Base-by-base conservation (phyloP, 805 yeast genomes). In the Candida krabiensis region DNA sequence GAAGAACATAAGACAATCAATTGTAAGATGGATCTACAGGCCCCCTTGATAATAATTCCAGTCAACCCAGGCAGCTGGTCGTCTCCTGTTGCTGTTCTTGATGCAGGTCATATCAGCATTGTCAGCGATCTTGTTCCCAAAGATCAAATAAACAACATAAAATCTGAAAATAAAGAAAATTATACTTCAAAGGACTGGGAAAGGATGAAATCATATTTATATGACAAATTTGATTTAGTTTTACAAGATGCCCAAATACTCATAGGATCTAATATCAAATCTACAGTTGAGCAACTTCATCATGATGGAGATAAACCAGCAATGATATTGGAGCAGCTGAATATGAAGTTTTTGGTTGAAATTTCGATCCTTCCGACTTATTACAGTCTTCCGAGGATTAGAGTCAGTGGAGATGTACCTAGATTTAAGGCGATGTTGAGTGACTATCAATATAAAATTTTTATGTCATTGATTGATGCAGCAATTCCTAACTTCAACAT, bases 31-130 rank as follows among this genome's bases (percentile, higher is more conserved):
- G 98, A 95, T 62, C 69, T 95, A 30, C 96, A 90, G 55, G 96
- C 98, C 0, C 99, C 99, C 0, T 68, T 93, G 48, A 79, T 95
- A 16, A 83, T 91, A 7, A 52, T 93, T 13, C 99, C 99, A 0
- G 67, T 88, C 22, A 86, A 88, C 53, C 85, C 95, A 0, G 71
- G 78, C 9, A 77, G 77, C 46, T 81, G 87, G 80, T 71, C 82
- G 28, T 80, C 97, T 0, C 95, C 97, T 0, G 95, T 96, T 47
- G 86, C 90, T 3, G 78, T 93, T 14, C 70, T 93, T 37, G 98
- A 93, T 70, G 96, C 97, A 6, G 99, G 99, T 55, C 96, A 91
- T 60, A 83, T 95, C 17, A 81, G 88, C 47, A 79, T 93, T 12
- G 64, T 70, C 2, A 86, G 96, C 56, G 93, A 90, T 51, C 71